phyloP scores from a whole-genome alignment of 805 yeast genomes.

The Starmerella etchellsii region DNA sequence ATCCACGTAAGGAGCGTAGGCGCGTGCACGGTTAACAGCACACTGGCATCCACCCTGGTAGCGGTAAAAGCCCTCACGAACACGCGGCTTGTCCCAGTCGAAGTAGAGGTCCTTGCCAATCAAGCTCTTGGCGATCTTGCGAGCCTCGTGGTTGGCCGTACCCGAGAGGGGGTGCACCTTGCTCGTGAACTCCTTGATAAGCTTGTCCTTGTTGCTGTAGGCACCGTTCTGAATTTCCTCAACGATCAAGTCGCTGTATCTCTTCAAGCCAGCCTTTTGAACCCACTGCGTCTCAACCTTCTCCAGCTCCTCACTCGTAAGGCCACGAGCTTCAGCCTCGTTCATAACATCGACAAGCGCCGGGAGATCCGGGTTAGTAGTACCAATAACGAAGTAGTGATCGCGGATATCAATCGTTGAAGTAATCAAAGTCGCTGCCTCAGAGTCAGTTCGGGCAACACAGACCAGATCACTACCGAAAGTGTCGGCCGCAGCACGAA shows the following conservation, averaged over 20 bases:
- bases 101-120: constrained; percentile 61
- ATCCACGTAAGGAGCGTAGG: constrained; percentile 89
- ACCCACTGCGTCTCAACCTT: constrained; percentile 73
- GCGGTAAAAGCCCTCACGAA: constrained; percentile 93
- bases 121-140: constrained; percentile 57
- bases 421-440: constrained; percentile 90
- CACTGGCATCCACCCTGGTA: constrained; percentile 94
- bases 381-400: constrained; percentile 81
- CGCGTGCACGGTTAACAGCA: constrained; percentile 93
- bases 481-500: constrained; percentile 90
- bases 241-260: constrained; percentile 82
- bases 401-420: constrained; percentile 91
- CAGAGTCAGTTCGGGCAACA: constrained; percentile 95
- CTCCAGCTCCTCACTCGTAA: constrained; percentile 56
- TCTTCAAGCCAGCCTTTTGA: constrained; percentile 65
- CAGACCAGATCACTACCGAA: constrained; percentile 73
- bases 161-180: constrained; percentile 64
- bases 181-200: constrained; percentile 51
- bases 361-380: constrained; percentile 71
- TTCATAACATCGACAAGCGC: constrained; percentile 67
- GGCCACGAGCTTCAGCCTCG: constrained; percentile 67
- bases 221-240: constrained; percentile 59
- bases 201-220: constrained; percentile 45
- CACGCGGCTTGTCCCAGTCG: constrained; percentile 92
- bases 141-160: constrained; percentile 68